These are phyloP conservation scores for Paramecium primaurelia DNA, from an alignment of 73 alveolate species.

Conservation along the genomic window DNA sequence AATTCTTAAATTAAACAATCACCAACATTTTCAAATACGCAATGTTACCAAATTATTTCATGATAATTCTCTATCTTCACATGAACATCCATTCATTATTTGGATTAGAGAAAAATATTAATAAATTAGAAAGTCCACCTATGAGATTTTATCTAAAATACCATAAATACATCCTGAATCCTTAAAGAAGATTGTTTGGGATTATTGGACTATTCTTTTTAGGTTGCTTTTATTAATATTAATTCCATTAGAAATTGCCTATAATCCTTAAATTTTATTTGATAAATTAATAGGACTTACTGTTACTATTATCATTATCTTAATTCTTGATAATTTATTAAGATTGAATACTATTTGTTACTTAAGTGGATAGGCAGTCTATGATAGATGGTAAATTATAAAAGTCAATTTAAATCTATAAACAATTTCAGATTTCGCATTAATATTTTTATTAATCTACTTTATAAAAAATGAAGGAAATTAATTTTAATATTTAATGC, in stretches of 20 bases:
- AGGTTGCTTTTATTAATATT: neutral
- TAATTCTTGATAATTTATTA: neutral
- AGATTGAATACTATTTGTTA: slow-evolving; percentile 6
- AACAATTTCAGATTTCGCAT: neutral
- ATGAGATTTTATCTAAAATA: neutral
- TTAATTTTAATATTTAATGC: neutral
- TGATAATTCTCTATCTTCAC: neutral
- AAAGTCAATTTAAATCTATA: neutral
- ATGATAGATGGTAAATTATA: neutral
- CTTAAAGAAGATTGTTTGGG: neutral
- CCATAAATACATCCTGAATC: slow-evolving; percentile 30
- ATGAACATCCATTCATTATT: neutral
- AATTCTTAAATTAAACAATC: neutral
- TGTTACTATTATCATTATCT: neutral
- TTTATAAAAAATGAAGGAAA: neutral
- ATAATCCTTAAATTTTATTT: neutral
- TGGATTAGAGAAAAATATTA: neutral
- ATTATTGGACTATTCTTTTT: neutral
- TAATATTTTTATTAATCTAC: neutral
- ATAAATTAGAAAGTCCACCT: neutral
- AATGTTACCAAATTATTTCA: neutral
- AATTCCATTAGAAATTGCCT: slow-evolving; percentile 36
- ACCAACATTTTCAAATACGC: neutral
- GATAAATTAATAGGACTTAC: neutral
- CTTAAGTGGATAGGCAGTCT: neutral